These are phyloP conservation scores for Lippia alba DNA, from an alignment of 305 asterid species.

Conservation along the genomic window DNA sequence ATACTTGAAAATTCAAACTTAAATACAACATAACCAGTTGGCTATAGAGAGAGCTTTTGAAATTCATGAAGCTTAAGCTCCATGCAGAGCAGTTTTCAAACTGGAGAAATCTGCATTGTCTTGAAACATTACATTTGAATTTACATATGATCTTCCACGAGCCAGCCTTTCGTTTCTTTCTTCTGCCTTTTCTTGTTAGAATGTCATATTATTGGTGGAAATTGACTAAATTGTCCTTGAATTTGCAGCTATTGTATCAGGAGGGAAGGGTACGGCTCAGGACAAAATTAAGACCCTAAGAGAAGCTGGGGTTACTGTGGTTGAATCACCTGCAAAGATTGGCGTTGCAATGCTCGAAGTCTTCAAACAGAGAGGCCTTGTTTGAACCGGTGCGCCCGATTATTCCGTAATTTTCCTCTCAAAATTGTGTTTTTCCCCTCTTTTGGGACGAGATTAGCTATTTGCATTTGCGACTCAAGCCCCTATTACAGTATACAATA, in stretches of 20 bases:
- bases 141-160: background rate
- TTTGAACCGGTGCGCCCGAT: constrained; percentile 32
- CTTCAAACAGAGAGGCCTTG: constrained; percentile 89
- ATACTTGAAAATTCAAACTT: background rate
- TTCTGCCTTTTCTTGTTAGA: background rate
- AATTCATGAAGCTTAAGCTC: background rate
- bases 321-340: constrained; percentile 94
- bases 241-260: constrained; percentile 89
- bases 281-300: constrained; percentile 86
- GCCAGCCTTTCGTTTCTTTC: background rate
- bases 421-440: constrained; percentile 2
- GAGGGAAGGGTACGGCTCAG: constrained; percentile 97
- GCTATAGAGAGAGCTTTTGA: background rate
- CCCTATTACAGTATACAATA: constrained; percentile 28
- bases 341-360: constrained; percentile 89
- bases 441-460: constrained; percentile 7
- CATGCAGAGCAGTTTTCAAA: background rate
- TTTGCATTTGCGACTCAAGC: constrained; percentile 6
- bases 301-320: constrained; percentile 91
- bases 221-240: constrained; percentile 24
- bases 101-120: too few relatives aligned
- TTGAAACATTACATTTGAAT: too few relatives aligned
- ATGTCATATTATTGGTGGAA: background rate
- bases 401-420: background rate
- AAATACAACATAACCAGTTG: background rate